phyloP scores from a whole-genome alignment of 306 rosid genomes.

The Corylus americana region DNA sequence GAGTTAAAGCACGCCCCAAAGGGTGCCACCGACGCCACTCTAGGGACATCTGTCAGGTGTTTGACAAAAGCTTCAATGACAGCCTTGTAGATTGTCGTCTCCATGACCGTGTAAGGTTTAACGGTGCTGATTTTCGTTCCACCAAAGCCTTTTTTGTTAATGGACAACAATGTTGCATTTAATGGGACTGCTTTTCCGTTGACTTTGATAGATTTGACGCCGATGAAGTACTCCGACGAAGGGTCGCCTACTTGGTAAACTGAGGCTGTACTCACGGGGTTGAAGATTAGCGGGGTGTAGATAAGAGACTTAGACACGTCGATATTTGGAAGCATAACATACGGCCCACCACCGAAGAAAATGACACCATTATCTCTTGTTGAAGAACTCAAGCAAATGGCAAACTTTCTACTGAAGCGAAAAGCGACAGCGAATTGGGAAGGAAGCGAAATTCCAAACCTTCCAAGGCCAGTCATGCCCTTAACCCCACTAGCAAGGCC shows the following conservation, averaged over 20 bases:
- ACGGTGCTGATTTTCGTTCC: slow-evolving; percentile 39
- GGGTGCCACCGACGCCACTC: too few species aligned
- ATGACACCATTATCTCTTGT: slow-evolving; percentile 33
- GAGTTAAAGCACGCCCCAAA: too few species aligned
- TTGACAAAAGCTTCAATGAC: too few species aligned
- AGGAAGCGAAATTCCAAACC: slow-evolving; percentile 42
- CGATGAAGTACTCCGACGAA: slow-evolving; percentile 59
- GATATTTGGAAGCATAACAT: slow-evolving; percentile 30
- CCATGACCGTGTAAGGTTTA: too few species aligned
- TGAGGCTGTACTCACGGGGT: slow-evolving; percentile 43
- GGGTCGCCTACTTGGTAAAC: slow-evolving; percentile 30
- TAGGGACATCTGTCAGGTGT: too few species aligned
- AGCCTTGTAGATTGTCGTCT: too few species aligned
- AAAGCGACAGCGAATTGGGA: slow-evolving; percentile 47
- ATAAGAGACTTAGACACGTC: slow-evolving; percentile 42
- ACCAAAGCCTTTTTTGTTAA: slow-evolving; percentile 48
- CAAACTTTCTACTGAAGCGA: slow-evolving; percentile 42
- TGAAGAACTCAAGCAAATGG: slow-evolving; percentile 52
- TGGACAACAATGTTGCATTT: slow-evolving; percentile 37
- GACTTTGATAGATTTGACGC: slow-evolving; percentile 49
- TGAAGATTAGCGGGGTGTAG: slow-evolving; percentile 53
- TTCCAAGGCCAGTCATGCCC: slow-evolving; percentile 69
- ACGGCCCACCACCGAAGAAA: slow-evolving; percentile 56
- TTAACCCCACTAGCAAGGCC: slow-evolving; percentile 49
- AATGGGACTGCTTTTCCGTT: slow-evolving; percentile 30